Base-by-base conservation (phyloP, 306 rosid genomes). In the Vicia villosa region DNA sequence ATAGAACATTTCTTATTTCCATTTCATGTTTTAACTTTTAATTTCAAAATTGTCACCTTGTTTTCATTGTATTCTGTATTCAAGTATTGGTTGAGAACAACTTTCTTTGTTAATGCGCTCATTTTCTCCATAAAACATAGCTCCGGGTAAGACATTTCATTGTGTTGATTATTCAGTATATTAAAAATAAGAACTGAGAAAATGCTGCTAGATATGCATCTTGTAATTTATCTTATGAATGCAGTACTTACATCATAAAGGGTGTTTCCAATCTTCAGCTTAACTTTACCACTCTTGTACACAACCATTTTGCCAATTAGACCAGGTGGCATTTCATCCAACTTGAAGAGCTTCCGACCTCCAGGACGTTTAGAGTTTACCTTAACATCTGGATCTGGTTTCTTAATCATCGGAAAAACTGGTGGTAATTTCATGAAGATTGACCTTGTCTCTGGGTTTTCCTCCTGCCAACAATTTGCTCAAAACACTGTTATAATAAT, bases 281-380 rank as follows among this genome's bases (percentile, higher is more conserved):
- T 93, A 83, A 90, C 54, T 41, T 80, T 85, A 73, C 97, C 97
- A 58, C 97, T 90, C 82, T 13, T 82, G 81, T 88, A 90, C 43
- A 90, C 88, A 7, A 88, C 78, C 92, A 90, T 83, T 86, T 93
- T 90, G 38, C 98, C 98, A 77, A 93, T 81, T 68, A 74, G 80
- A 64, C 96, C 97, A 13, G 85, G 64, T 67, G 97, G 89, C 74
- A 88, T 47, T 22, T 84, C 89, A 6, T 74, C 49, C 81, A 84
- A 63, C 60, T 80, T 64, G 71, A 76, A 72, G 6, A 81, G 66
- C 71, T 64, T 83, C 55, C 76, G 50, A 12, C 68, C 83, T 28
- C 58, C 46, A 5, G 69, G 64, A 61, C 66, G 70, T 51, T 67
- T 61, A n/a, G 75, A 56, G 56, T 80, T 77, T 57, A 68, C 71